phyloP scores from a whole-genome alignment of 305 asterid genomes.

The Rubia balearica region DNA sequence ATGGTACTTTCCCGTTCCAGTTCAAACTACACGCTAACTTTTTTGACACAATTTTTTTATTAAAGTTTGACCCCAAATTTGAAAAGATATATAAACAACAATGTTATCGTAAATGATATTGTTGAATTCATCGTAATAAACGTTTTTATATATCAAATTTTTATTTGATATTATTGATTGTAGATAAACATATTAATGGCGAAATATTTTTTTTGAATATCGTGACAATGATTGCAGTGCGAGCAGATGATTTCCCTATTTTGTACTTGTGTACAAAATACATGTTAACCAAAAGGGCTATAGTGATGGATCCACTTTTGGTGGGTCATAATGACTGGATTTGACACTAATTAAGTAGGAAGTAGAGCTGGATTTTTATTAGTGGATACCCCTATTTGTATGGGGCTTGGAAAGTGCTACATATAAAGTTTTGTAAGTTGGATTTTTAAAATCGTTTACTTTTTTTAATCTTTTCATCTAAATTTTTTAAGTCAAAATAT shows the following conservation, averaged over 20 bases:
- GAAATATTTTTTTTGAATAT: no score
- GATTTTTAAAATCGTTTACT: neutral
- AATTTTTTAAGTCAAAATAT: no score
- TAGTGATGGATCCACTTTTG: conserved; percentile 23
- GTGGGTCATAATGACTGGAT: conserved; percentile 31
- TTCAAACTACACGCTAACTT: no score
- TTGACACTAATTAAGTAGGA: conserved; percentile 22
- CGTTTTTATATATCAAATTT: no score
- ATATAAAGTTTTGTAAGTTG: neutral
- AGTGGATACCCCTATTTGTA: conserved; percentile 10
- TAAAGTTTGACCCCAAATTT: no score
- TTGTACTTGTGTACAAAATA: conserved; percentile 14
- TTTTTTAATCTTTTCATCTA: neutral
- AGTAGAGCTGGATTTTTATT: conserved; percentile 9
- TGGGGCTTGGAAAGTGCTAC: neutral
- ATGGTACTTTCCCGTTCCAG: neutral
- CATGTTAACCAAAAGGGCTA: conserved; percentile 12
- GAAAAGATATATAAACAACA: no score
- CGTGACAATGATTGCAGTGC: no score
- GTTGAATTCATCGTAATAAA: no score
- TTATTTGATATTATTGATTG: no score
- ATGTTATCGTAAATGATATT: no score
- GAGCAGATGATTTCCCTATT: neutral
- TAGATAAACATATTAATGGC: no score
- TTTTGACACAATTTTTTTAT: no score